Conservation (phyloP, 2,329 filamentous ascomycete genomes). For the Penicillium sp. region DNA sequence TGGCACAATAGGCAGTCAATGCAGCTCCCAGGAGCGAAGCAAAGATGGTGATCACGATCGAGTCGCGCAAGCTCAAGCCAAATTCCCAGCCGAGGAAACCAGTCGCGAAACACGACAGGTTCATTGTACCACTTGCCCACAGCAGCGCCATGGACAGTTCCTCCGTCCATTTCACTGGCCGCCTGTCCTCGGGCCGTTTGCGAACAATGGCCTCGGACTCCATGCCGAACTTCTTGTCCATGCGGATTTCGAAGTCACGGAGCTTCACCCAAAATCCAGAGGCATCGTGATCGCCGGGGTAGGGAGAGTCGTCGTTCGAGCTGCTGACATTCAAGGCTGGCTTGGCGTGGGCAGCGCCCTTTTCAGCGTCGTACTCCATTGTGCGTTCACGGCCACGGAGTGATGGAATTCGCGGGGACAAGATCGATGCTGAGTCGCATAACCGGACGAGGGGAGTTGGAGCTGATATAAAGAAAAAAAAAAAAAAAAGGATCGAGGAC, state of each 20-base stretch:
- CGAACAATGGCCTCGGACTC: conserved; percentile 48
- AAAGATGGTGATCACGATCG: conserved; percentile 45
- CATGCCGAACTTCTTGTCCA: conserved; percentile 48
- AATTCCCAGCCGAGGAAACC: conserved; percentile 51
- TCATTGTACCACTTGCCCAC: conserved; percentile 52
- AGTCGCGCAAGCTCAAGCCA: conserved; percentile 44
- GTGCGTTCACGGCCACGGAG: neutral
- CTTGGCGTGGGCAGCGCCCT: neutral
- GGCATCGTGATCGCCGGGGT: neutral
- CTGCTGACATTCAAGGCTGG: conserved; percentile 5
- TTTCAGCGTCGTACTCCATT: conserved; percentile 13
- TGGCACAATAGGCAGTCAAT: conserved; percentile 48
- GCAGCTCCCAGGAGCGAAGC: conserved; percentile 44
- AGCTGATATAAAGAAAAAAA: neutral
- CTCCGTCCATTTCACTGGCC: conserved; percentile 31
- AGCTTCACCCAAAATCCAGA: conserved; percentile 19
- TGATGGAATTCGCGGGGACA: neutral
- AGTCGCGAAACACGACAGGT: conserved; percentile 50
- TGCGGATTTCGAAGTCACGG: conserved; percentile 40
- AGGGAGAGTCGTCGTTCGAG: conserved; percentile 4
- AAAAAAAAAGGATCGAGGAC: too few relatives aligned
- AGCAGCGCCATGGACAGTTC: conserved; percentile 50
- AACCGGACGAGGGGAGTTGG: neutral
- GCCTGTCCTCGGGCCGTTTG: conserved; percentile 43
- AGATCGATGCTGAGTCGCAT: too few relatives aligned